Evolutionary conservation across 2,329 filamentous ascomycete species (phyloP), one percentile per base, ranked within the genome.

Genomic region (Sporothrix brunneoviolacea): DNA sequence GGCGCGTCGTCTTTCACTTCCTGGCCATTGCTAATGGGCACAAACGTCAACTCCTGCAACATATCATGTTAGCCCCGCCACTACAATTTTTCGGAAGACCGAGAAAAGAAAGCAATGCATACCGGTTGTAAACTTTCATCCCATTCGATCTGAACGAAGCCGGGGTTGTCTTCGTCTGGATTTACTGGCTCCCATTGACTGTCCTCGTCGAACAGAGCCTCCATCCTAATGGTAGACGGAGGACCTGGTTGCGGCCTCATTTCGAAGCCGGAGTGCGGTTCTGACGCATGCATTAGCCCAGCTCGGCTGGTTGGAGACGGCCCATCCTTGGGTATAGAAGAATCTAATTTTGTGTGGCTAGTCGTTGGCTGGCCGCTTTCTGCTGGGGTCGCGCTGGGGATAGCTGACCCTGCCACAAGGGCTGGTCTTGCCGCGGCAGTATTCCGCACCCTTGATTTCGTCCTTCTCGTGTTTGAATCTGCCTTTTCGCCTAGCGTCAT

Each of bases 401-500:
- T 19, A 6, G 48, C 35, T 1, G 52, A 30, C 2, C 13, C 18
- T 13, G 43, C 36, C 12, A 39, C 32, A 1, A 51, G 16, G 4
- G 27, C 18, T 2, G 48, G 39, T 9, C 30, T 22, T 12, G 38
- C 19, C 12, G 50, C 15, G 5, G 18, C 39, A 2, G 37, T 28
- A 19, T 39, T 42, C 2, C 35, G 50, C 21, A 53, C 39, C 7
- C 51, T 44, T 9, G 45, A 13, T 2, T 37, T 53, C 54, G 58
- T 37, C 52, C 69, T 67, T 22, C 50, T 54, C 12, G 42, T n/a
- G 59, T 67, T 48, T 59, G 72, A 49, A 62, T 67, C 58, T 60
- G 72, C 52, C 74, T 48, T 72, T 57, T 89, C 85, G 13, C 86
- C 87, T 8, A 86, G 81, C 1, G 87, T 91, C 86, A 90, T 91